Evolutionary conservation across 192 early-diverging fungal genomes (phyloP), one percentile per base, ranked within the genome.

Genomic region (Coemansia sp.): DNA sequence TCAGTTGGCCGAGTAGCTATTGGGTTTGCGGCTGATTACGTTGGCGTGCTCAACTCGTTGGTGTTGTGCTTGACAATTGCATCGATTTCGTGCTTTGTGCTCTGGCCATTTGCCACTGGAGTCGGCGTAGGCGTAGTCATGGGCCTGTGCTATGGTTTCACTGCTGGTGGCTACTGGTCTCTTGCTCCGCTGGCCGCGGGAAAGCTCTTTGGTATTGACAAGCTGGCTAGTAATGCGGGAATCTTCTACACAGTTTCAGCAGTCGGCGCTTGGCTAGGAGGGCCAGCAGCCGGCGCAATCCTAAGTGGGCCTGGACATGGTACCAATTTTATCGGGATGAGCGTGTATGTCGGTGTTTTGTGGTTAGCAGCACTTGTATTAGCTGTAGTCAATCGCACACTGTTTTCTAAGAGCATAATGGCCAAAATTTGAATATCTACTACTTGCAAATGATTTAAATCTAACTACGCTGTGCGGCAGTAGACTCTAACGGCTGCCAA

Each of bases 41-140:
- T 83, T 21, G 81, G 81, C 40, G 72, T 72, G 55, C 60, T 83
- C 37, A 83, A 83, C 61, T 62, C 73, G 49, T 64, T 83, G n/a
- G 49, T 67, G 4, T 19, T 79, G 30, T 49, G 67, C n/a, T 62
- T 79, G 26, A 39, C 17, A 0, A 49, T 75, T 30, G 64, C 77
- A 0, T 61, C 66, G 3, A 44, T 69, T 2, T 63, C 73, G 16
- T 75, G 74, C 46, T 53, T 78, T 53, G 46, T 68, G 4, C 59
- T 83, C 55, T 83, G 81, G 81, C 81, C 80, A 33, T 71, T 82
- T 68, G 64, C 80, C 1, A 78, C 75, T 4, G 53, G 50, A 32
- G 46, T 77, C 5, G 80, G 80, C 19, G 72, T 74, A 6, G 75
- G 69, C 42, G 44, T 78, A 1, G 80, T 71, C 11, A 68, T 82